These are phyloP conservation scores for Dillenia suffruticosa DNA, from an alignment of 164 flowering plant genomes.

Conservation along the genomic window DNA sequence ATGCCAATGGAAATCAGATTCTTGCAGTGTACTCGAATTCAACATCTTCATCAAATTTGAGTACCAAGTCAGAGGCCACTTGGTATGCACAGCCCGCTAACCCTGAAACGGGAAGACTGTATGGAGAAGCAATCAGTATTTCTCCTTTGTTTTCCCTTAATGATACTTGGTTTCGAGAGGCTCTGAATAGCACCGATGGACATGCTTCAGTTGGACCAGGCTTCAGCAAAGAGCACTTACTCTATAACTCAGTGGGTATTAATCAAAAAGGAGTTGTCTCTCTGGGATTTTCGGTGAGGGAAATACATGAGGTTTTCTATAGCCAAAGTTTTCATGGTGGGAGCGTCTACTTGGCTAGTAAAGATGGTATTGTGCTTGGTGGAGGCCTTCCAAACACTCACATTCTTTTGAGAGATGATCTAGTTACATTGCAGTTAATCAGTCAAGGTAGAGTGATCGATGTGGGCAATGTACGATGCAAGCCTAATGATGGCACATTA, in stretches of 20 bases:
- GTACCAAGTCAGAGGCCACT: neutral
- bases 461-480: constrained; percentile 28
- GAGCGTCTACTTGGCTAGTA: constrained; percentile 34
- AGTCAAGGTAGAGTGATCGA: constrained; percentile 9
- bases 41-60: constrained; percentile 11
- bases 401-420: constrained; percentile 9
- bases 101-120: constrained; percentile 25
- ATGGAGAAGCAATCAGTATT: constrained; percentile 22
- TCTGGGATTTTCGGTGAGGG: constrained; percentile 37
- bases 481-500: neutral
- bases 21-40: constrained; percentile 34
- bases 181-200: constrained; percentile 22
- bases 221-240: constrained; percentile 28
- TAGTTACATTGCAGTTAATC: constrained; percentile 16
- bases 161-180: constrained; percentile 39
- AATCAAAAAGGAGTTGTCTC: constrained; percentile 40
- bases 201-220: constrained; percentile 25
- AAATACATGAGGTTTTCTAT: constrained; percentile 19
- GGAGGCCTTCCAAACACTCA: constrained; percentile 25
- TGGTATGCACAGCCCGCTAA: constrained; percentile 44
- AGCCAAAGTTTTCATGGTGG: constrained; percentile 23
- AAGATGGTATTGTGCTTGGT: constrained; percentile 29
- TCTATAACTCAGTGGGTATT: constrained; percentile 26
- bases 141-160: constrained; percentile 2
- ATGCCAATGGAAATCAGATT: constrained; percentile 22